A percentile compares a stretch with the other conserved stretches of the same genome.
phyloP scores from a whole-genome alignment of 306 rosid genomes.

The Mimosa pudica region DNA sequence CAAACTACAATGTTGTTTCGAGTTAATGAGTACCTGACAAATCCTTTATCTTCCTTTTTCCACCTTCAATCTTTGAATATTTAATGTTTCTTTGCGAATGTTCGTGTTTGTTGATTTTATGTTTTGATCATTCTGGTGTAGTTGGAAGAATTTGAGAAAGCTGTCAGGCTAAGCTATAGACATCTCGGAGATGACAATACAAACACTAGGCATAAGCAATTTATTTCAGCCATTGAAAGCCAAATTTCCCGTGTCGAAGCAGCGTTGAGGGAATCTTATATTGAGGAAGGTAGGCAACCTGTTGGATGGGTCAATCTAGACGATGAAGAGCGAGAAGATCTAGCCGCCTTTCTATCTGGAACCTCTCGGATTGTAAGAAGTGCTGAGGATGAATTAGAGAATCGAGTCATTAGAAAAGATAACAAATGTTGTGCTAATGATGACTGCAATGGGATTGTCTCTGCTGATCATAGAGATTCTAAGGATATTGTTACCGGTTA shows the following conservation, averaged over 20 bases:
- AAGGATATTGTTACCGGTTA: constrained; percentile 44
- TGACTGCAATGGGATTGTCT: constrained; percentile 39
- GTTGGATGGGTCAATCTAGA: constrained; percentile 84
- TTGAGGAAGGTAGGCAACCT: constrained; percentile 75
- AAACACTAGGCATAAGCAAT: constrained; percentile 76
- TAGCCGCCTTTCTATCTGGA: constrained; percentile 92
- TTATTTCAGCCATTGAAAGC: constrained; percentile 77
- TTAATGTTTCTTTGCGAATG: neutral
- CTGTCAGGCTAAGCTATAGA: constrained; percentile 79
- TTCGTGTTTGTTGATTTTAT: constrained; percentile 28
- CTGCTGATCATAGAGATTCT: constrained; percentile 45
- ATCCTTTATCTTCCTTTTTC: neutral
- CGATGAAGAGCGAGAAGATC: constrained; percentile 83
- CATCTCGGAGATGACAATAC: constrained; percentile 57
- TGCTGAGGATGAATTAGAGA: constrained; percentile 50
- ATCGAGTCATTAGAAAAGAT: constrained; percentile 45
- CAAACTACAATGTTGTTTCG: constrained; percentile 13
- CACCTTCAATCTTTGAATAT: constrained; percentile 17
- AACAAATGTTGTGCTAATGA: constrained; percentile 36
- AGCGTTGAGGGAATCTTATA: constrained; percentile 59
- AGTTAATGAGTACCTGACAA: constrained; percentile 26
- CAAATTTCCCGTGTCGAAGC: constrained; percentile 80
- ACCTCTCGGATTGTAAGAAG: constrained; percentile 44
- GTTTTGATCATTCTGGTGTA: constrained; percentile 41
- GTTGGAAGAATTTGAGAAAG: constrained; percentile 95